phyloP scores from a whole-genome alignment of 2,329 filamentous ascomycete genomes.

The Mariannaea elegans region DNA sequence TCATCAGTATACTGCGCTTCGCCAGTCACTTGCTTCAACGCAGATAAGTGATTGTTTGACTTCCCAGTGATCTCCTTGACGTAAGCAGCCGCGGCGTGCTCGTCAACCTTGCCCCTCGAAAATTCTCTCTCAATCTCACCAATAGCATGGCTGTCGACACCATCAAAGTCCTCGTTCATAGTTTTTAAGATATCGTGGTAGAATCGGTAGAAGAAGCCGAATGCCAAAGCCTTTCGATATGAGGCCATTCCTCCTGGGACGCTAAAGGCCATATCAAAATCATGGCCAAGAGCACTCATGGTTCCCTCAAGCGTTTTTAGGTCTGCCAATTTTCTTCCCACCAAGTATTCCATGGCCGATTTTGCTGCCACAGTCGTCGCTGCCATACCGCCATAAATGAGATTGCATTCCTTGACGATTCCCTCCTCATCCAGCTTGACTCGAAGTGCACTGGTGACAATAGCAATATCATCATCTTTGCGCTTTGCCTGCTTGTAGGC shows the following conservation, averaged over 20 bases:
- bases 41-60: conserved; percentile 86
- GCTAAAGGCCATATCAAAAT: conserved; percentile 88
- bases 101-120: conserved; percentile 82
- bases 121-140: conserved; percentile 87
- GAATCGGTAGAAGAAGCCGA: conserved; percentile 97
- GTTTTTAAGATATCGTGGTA: conserved; percentile 85
- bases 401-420: conserved; percentile 75
- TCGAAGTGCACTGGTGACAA: conserved; percentile 88
- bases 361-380: conserved; percentile 89
- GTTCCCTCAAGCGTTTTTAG: conserved; percentile 85
- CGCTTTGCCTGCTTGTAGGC: conserved; percentile 97
- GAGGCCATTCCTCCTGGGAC: conserved; percentile 98
- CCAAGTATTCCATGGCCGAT: conserved; percentile 76
- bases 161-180: conserved; percentile 57
- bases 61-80: conserved; percentile 85
- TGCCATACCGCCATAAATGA: conserved; percentile 96
- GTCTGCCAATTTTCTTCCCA: conserved; percentile 82
- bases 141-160: conserved; percentile 76
- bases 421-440: conserved; percentile 76
- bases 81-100: conserved; percentile 78
- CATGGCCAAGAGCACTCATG: conserved; percentile 88
- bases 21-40: conserved; percentile 91
- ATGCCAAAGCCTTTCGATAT: conserved; percentile 87
- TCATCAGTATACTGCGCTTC: conserved; percentile 98
- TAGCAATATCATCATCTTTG: conserved; percentile 98